Conservation (phyloP, 2,329 filamentous ascomycete genomes). For the Coleophoma crateriformis region DNA sequence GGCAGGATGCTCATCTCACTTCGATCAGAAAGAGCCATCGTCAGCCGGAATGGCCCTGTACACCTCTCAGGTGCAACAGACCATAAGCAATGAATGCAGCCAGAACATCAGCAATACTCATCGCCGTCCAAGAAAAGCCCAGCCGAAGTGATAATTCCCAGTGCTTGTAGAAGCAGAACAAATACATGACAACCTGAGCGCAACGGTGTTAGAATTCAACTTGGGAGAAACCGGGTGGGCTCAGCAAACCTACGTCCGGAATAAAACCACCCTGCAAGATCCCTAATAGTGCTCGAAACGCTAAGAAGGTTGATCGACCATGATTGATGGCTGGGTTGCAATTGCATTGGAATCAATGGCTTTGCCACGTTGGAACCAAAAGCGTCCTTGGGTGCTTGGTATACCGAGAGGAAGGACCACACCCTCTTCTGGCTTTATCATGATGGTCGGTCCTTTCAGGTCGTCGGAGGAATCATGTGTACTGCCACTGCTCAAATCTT, state of each 20-base stretch:
- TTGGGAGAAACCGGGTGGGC: too few species aligned
- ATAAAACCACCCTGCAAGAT: conserved; percentile 44
- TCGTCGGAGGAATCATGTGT: background rate
- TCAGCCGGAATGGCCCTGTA: conserved; percentile 48
- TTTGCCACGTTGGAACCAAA: background rate
- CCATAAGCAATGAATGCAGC: conserved; percentile 52
- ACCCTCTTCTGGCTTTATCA: background rate
- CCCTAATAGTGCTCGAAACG: conserved; percentile 19
- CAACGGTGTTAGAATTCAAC: conserved; percentile 16
- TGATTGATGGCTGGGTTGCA: background rate
- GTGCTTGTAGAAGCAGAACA: conserved; percentile 67
- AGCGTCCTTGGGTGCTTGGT: background rate
- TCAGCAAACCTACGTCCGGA: conserved; percentile 41
- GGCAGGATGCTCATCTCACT: conserved; percentile 19
- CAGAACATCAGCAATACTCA: conserved; percentile 42
- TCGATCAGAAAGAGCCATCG: conserved; percentile 46
- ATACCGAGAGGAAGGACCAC: background rate
- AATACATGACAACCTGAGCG: conserved; percentile 45
- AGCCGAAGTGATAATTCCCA: conserved; percentile 59
- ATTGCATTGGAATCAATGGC: background rate
- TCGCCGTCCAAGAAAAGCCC: conserved; percentile 62
- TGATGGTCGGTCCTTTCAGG: background rate
- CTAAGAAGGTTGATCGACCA: conserved; percentile 28
- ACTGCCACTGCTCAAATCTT: background rate
- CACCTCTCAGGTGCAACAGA: conserved; percentile 47